Conservation (phyloP, 2,329 filamentous ascomycete genomes). For the Boeremia exigua region DNA sequence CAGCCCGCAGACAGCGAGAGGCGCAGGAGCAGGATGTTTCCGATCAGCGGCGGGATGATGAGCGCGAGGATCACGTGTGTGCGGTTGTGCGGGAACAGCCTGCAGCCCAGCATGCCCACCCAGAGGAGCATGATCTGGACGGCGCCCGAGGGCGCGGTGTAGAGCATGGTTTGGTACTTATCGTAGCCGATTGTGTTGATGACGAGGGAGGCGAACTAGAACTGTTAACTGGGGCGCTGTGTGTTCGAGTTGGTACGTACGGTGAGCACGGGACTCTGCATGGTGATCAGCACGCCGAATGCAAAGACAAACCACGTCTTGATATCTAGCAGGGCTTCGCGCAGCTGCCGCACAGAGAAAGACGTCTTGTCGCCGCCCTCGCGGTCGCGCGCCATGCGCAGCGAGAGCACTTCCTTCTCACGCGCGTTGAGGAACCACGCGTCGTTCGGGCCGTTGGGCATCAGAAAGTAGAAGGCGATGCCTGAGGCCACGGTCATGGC, state of each 20-base stretch:
- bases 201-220: constrained; percentile 57
- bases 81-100: constrained; percentile 50
- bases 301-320: constrained; percentile 14
- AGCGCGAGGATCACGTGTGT: constrained; percentile 50
- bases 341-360: constrained; percentile 54
- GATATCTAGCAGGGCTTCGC: constrained; percentile 46
- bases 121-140: constrained; percentile 56
- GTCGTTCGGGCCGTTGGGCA: constrained; percentile 55
- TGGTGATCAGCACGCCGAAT: constrained; percentile 51
- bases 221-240: background rate
- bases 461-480: constrained; percentile 54
- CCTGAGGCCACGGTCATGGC: constrained; percentile 54
- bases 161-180: constrained; percentile 55
- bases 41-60: constrained; percentile 53
- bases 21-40: constrained; percentile 53
- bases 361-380: constrained; percentile 53
- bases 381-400: constrained; percentile 46
- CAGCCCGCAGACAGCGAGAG: constrained; percentile 52
- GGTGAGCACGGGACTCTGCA: constrained; percentile 53
- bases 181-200: constrained; percentile 47
- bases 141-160: constrained; percentile 57
- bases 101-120: constrained; percentile 52
- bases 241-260: background rate
- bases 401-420: constrained; percentile 52
- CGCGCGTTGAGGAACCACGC: constrained; percentile 58